phyloP scores from a whole-genome alignment of 1,139 yeast species.

The Taiozyma sp. region DNA sequence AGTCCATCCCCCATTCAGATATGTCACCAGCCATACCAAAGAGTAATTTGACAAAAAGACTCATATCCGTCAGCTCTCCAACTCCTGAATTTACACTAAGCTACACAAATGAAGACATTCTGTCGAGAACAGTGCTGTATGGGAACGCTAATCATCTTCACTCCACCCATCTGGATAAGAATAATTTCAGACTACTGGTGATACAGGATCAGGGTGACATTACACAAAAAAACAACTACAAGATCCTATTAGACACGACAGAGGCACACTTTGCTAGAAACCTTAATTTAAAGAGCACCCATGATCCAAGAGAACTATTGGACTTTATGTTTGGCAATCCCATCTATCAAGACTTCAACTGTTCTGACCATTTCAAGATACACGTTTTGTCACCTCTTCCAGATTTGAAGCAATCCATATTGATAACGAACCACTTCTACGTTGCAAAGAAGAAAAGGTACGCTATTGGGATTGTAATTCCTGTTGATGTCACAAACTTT shows the following conservation, averaged over 20 bases:
- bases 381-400: slow-evolving; percentile 11
- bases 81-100: background rate
- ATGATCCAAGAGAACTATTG: slow-evolving; percentile 19
- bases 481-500: slow-evolving; percentile 9
- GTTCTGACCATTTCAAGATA: slow-evolving; percentile 12
- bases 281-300: slow-evolving; percentile 1
- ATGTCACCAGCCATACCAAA: background rate
- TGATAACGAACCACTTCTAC: slow-evolving; percentile 19
- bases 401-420: slow-evolving; percentile 11
- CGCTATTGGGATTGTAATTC: slow-evolving; percentile 19
- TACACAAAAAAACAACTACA: slow-evolving; percentile 31
- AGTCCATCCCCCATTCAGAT: background rate
- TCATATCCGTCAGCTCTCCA: background rate
- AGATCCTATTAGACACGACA: slow-evolving; percentile 27
- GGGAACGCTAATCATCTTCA: slow-evolving; percentile 19
- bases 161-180: slow-evolving; percentile 6
- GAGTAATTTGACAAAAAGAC: background rate
- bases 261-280: slow-evolving; percentile 10
- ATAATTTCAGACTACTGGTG: slow-evolving; percentile 27
- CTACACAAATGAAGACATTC: slow-evolving; percentile 18
- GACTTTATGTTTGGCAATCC: slow-evolving; percentile 23
- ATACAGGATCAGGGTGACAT: slow-evolving; percentile 33
- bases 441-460: slow-evolving; percentile 8
- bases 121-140: slow-evolving; percentile 21
- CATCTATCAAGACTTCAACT: slow-evolving; percentile 22